Base-by-base conservation (phyloP, 164 flowering plant species). In the Nymphaea colorata region DNA sequence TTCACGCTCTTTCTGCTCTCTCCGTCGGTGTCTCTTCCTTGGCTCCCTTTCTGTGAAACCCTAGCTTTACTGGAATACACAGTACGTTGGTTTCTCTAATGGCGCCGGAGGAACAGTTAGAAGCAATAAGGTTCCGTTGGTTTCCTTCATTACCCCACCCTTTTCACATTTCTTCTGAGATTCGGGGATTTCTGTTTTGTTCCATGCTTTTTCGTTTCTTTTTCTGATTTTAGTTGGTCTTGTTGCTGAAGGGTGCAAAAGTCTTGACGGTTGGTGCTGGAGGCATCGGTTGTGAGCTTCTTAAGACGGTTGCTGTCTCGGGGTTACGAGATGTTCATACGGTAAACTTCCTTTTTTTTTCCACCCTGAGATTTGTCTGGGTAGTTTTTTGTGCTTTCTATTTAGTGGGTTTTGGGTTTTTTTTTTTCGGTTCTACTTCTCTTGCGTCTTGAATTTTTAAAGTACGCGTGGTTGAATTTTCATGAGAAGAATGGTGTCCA, bases 181-280 rank as follows among this genome's bases (percentile, higher is more conserved):
- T 67, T 41, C 17, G 5, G 18, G 17, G 4, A 47, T 7, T 6
- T 62, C 42, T 42, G 43, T 47, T 5, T 41, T 12, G 8, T 18
- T 59, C 3, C 44, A 3, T 8, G 6, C 15, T 60, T 17, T 4
- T 15, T 57, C 44, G 8, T 8, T 11, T 61, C 4, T 61, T 25
- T 63, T 16, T 60, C 53, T 25, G 42, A n/a, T 61, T 17, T 36
- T n/a, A 7, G 8, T 36, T 4, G 3, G 64, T 6, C 4, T n/a
- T 6, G 6, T n/a, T 60, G 11, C 6, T 61, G 73, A 59, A 94
- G 98, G 86, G 84, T 16, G 81, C 95, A 66, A 94, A 91, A 73
- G 94, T 91, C 72, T 79, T 93, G 64, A 91, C 91, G 98, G 98
- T 93, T 53, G 98, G 98, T 5, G 98, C 98, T 0, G 98, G 98